Evolutionary conservation across 306 rosid species (phyloP).

Genomic region (Hippophae gyantsensis): DNA sequence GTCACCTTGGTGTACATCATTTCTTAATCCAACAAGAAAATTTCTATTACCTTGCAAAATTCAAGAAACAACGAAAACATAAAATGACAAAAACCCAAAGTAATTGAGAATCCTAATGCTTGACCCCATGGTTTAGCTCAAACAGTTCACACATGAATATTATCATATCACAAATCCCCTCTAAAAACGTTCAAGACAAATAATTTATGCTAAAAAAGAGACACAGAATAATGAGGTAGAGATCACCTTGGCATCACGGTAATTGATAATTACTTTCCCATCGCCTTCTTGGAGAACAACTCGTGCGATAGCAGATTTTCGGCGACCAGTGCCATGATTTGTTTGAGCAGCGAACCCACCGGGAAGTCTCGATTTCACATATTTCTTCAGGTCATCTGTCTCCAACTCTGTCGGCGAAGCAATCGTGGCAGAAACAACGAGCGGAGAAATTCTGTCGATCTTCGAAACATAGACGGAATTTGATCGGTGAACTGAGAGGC

Average conservation of each 20-base stretch:
- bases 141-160: too few relatives aligned
- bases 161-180: too few relatives aligned
- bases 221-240: not conserved
- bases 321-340: not conserved
- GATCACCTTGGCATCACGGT: not conserved
- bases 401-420: slow-evolving; percentile 41
- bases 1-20: too few relatives aligned
- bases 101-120: too few relatives aligned
- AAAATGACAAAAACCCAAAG: too few relatives aligned
- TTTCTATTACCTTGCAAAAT: too few relatives aligned
- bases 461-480: slow-evolving; percentile 29
- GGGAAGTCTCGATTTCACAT: slow-evolving; percentile 78
- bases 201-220: too few relatives aligned
- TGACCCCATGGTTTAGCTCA: too few relatives aligned
- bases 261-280: not conserved
- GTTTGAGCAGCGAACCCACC: slow-evolving; percentile 77
- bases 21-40: too few relatives aligned
- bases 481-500: slow-evolving; percentile 26
- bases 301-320: not conserved
- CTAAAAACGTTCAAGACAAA: too few relatives aligned
- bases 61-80: too few relatives aligned
- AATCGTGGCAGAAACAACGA: slow-evolving; percentile 41
- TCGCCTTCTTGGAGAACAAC: not conserved
- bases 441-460: slow-evolving; percentile 18
- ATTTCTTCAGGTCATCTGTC: slow-evolving; percentile 47